Evolutionary conservation across 176 grass and related monocot genomes (phyloP).

Genomic region (Aegilops bicornis): DNA sequence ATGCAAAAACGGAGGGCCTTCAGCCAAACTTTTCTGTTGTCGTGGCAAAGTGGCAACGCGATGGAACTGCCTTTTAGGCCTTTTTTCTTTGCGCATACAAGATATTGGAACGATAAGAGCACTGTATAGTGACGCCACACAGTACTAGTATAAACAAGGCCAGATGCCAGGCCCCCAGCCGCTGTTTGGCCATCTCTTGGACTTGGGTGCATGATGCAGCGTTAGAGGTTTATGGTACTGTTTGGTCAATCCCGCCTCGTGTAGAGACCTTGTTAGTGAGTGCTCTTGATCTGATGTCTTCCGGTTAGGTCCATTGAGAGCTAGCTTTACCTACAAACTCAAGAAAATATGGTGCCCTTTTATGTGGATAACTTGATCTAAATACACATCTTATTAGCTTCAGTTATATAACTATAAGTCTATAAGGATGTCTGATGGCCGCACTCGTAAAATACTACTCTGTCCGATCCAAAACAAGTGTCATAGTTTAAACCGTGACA

Average conservation of each 20-base stretch:
- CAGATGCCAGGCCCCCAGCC: neutral
- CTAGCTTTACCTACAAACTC: slow-evolving; percentile 1
- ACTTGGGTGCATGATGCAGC: neutral
- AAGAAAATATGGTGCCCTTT: neutral
- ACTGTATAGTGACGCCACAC: slow-evolving; percentile 32
- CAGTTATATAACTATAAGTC: too few relatives aligned
- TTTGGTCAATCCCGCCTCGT: slow-evolving; percentile 27
- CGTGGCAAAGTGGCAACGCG: neutral
- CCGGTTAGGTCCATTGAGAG: neutral
- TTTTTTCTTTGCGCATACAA: neutral
- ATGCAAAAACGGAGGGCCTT: neutral
- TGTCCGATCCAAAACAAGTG: too few relatives aligned
- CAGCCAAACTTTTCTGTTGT: neutral
- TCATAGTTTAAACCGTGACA: too few relatives aligned
- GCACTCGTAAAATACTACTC: too few relatives aligned
- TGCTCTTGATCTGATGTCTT: neutral
- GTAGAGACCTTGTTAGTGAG: neutral
- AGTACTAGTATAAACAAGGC: slow-evolving; percentile 8
- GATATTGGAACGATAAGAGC: slow-evolving; percentile 40
- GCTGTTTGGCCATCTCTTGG: slow-evolving; percentile 12
- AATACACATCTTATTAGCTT: neutral
- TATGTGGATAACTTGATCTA: neutral
- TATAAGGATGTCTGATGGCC: too few relatives aligned
- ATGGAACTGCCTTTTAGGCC: neutral
- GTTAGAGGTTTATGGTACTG: neutral